Evolutionary conservation across 192 early-diverging fungal genomes (phyloP).

Genomic region (Neocallimastix lanati): DNA sequence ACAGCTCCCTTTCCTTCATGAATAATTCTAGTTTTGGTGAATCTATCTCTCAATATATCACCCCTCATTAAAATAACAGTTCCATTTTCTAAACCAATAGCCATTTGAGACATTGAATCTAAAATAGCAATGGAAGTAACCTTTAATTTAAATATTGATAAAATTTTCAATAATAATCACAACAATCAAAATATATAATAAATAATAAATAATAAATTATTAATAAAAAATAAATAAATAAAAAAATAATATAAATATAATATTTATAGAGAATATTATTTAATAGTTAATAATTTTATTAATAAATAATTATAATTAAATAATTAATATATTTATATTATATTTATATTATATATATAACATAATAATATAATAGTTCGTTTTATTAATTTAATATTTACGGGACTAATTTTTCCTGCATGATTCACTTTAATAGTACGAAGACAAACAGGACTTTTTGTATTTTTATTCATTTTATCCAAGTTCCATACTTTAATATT

Average conservation of each 20-base stretch:
- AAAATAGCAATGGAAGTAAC: constrained; percentile 51
- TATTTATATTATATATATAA: too few relatives aligned
- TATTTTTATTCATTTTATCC: constrained; percentile 34
- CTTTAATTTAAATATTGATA: constrained; percentile 4
- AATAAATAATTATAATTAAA: too few relatives aligned
- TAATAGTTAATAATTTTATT: too few relatives aligned
- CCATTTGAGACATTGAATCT: constrained; percentile 67
- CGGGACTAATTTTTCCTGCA: constrained; percentile 43
- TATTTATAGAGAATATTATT: too few relatives aligned
- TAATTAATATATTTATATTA: too few relatives aligned
- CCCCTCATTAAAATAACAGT: constrained; percentile 67
- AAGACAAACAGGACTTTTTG: constrained; percentile 27
- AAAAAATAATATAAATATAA: too few relatives aligned
- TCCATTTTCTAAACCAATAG: constrained; percentile 83
- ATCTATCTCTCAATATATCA: constrained; percentile 56
- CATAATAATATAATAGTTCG: too few relatives aligned
- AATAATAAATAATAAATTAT: too few relatives aligned
- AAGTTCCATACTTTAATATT: constrained; percentile 68
- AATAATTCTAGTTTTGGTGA: constrained; percentile 60
- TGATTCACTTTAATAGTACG: constrained; percentile 51
- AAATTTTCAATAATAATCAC: too few relatives aligned
- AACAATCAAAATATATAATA: too few relatives aligned
- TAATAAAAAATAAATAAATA: too few relatives aligned
- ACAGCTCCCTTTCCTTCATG: constrained; percentile 70
- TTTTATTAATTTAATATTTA: constrained; percentile 9